These are phyloP conservation scores for Didymella glomerata DNA, from an alignment of 2,329 filamentous ascomycete genomes.

Conservation along the genomic window DNA sequence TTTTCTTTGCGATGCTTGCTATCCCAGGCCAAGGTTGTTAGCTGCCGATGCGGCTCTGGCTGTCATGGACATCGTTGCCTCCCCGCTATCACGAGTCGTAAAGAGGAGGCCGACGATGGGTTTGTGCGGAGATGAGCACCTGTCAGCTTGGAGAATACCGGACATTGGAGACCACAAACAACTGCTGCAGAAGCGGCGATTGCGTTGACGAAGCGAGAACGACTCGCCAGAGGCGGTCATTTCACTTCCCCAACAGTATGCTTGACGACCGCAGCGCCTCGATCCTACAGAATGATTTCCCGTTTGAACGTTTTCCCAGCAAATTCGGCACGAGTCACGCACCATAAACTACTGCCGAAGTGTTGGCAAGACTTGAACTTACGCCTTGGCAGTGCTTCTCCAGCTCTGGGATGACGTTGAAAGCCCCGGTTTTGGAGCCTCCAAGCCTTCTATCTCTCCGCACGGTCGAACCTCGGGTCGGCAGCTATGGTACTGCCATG, in stretches of 20 bases:
- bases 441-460: conserved; percentile 22
- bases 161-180: neutral
- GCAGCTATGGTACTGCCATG: conserved; percentile 7
- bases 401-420: conserved; percentile 26
- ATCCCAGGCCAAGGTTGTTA: conserved; percentile 2
- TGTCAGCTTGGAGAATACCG: conserved; percentile 1
- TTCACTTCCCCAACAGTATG: neutral
- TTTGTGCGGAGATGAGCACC: conserved; percentile 8
- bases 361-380: conserved; percentile 27
- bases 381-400: conserved; percentile 34
- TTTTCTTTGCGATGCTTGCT: conserved; percentile 12
- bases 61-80: conserved; percentile 17
- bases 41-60: conserved; percentile 5
- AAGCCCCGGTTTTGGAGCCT: conserved; percentile 21
- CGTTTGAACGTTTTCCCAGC: neutral
- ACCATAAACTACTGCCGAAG: conserved; percentile 10
- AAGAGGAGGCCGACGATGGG: conserved; percentile 3
- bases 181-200: neutral
- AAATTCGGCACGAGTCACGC: conserved; percentile 14
- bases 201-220: neutral
- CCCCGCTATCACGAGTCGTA: conserved; percentile 15
- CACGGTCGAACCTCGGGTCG: conserved; percentile 38
- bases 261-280: conserved; percentile 5
- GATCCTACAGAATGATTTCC: neutral
- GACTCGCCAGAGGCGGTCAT: neutral